Evolutionary conservation across 805 yeast genomes (phyloP), one percentile per base, ranked within the genome.

Genomic region (Hanseniaspora vineae): DNA sequence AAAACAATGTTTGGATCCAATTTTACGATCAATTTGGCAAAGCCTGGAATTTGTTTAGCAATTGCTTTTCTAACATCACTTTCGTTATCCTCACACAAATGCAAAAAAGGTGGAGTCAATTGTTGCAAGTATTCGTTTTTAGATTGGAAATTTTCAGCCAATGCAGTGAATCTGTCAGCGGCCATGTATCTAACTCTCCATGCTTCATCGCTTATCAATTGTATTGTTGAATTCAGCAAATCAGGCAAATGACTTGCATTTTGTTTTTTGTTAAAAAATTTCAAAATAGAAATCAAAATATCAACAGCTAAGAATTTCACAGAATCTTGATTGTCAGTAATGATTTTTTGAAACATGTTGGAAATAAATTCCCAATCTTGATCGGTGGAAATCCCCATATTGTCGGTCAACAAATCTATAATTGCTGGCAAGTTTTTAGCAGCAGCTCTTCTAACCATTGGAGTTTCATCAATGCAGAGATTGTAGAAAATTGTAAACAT

Each of bases 131-230:
- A 85, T 54, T 88, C 78, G 10, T 96, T 96, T 56, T 88, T 87
- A 66, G 97, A 79, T 43, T 92, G 70, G 58, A 89, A 80, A 54
- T 78, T 79, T 15, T 67, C 56, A 1, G 94, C 86, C 51, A 92
- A 75, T 52, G 72, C 70, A 55, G 81, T 85, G 60, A 88, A 89
- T 57, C 88, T 76, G 62, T 90, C 97, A n/a, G 97, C 96, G 33
- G 95, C 95, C 81, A 92, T 88, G 67, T 90, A 92, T 59, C 98
- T 81, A 49, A 92, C 97, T 66, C 98, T 80, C 99, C 99, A 92
- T 59, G 95, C 83, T 66, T 85, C 87, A 68, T 92, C 98, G 53
- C 73, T 76, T 50, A 86, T 81, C 54, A 92, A 72, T 53, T 78
- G 77, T 53, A 82, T 72, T 2, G 95, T 74, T 53, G 81, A 76